These are phyloP conservation scores for Magnaporthiopsis incrustans DNA, from an alignment of 2,329 filamentous ascomycete species.

Conservation along the genomic window DNA sequence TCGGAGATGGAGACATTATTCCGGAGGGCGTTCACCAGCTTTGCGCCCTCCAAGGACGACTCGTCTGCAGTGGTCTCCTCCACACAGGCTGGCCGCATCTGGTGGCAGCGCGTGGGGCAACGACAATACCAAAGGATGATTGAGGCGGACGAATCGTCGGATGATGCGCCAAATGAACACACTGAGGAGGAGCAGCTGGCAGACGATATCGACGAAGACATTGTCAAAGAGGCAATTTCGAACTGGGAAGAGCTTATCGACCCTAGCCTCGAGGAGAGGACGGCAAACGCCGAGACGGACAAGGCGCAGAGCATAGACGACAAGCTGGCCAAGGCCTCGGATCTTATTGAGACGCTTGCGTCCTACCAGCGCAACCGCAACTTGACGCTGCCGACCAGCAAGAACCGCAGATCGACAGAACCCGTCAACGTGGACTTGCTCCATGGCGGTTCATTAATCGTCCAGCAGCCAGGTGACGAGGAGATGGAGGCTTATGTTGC, in stretches of 20 bases:
- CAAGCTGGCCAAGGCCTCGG: slow-evolving; percentile 63
- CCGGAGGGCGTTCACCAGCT: slow-evolving; percentile 69
- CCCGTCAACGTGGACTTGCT: slow-evolving; percentile 61
- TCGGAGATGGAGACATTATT: slow-evolving; percentile 69
- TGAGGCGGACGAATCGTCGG: slow-evolving; percentile 32
- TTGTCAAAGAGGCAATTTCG: slow-evolving; percentile 46
- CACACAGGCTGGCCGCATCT: slow-evolving; percentile 58
- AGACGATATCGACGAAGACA: slow-evolving; percentile 40
- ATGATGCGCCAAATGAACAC: slow-evolving; percentile 24
- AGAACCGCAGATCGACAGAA: slow-evolving; percentile 51
- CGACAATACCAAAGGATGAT: slow-evolving; percentile 58
- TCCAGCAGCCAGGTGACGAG: slow-evolving; percentile 55
- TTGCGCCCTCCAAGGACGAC: slow-evolving; percentile 69
- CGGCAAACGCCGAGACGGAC: slow-evolving; percentile 26
- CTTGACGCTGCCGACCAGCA: slow-evolving; percentile 56
- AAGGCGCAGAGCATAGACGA: slow-evolving; percentile 58
- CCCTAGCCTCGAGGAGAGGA: slow-evolving; percentile 45
- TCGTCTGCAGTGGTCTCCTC: slow-evolving; percentile 62
- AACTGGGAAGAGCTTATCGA: slow-evolving; percentile 54
- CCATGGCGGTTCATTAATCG: slow-evolving; percentile 51
- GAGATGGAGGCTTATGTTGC: slow-evolving; percentile 59
- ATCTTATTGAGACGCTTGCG: slow-evolving; percentile 66
- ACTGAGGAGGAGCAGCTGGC: slow-evolving; percentile 25
- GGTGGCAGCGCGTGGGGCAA: slow-evolving; percentile 68
- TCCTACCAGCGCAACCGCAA: slow-evolving; percentile 77